Conservation (phyloP, 192 early-diverging fungal genomes). For the Cladochytrium replicatum region DNA sequence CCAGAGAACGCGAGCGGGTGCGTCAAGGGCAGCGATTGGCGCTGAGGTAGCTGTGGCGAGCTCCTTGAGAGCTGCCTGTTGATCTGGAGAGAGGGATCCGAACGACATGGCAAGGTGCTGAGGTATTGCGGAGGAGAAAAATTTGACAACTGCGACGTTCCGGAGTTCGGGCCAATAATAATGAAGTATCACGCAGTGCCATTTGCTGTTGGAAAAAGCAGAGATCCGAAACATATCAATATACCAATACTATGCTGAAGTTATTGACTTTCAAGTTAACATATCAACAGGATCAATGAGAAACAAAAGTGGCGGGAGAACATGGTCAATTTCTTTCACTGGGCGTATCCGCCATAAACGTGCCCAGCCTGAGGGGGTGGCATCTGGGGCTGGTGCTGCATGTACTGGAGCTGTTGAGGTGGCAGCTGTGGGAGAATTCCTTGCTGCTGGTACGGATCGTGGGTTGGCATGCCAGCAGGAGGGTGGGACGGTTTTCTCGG, state of each 20-base stretch:
- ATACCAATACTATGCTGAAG: neutral
- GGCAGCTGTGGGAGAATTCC: neutral
- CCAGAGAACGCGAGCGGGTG: too few relatives aligned
- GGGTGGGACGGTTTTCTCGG: conserved; percentile 1
- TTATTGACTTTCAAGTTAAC: neutral
- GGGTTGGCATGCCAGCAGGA: conserved; percentile 1
- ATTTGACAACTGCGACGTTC: conserved; percentile 1
- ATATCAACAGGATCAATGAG: neutral
- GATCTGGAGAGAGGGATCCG: too few relatives aligned
- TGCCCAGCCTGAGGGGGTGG: neutral
- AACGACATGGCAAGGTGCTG: too few relatives aligned
- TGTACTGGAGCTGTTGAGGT: conserved; percentile 6
- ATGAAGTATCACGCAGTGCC: neutral
- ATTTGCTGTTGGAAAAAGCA: too few relatives aligned
- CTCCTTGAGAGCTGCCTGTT: too few relatives aligned
- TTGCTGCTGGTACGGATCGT: conserved; percentile 10
- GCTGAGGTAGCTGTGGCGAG: too few relatives aligned
- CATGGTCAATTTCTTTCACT: neutral
- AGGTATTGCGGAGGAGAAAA: too few relatives aligned
- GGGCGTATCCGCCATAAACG: neutral
- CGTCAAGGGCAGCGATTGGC: too few relatives aligned
- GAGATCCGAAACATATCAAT: conserved; percentile 2
- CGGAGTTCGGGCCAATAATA: conserved; percentile 3
- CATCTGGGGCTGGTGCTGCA: conserved; percentile 7
- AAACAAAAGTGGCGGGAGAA: conserved; percentile 1